phyloP scores from a whole-genome alignment of 345 rosid genomes.

The Erodium maritimum region DNA sequence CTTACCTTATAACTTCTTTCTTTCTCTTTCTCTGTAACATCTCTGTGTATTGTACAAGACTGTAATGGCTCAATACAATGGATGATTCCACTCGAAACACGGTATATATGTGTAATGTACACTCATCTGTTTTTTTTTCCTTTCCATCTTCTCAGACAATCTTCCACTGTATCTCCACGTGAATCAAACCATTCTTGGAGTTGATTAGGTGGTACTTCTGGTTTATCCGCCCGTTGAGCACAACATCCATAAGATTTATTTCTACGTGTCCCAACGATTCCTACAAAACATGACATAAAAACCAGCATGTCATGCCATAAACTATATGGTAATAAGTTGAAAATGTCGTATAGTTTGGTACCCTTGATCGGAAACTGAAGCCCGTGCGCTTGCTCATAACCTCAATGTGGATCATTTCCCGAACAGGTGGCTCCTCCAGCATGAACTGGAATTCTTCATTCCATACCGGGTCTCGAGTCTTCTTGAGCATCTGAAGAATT shows the following conservation, averaged over 20 bases:
- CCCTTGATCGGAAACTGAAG: constrained; percentile 25
- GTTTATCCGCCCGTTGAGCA: constrained; percentile 71
- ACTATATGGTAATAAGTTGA: neutral
- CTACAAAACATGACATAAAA: constrained; percentile 17
- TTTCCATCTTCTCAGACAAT: constrained; percentile 23
- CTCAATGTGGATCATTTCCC: constrained; percentile 34
- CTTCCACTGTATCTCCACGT: constrained; percentile 61
- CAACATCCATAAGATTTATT: constrained; percentile 65
- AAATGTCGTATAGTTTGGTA: neutral
- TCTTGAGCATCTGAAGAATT: constrained; percentile 24
- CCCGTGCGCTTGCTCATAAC: constrained; percentile 27
- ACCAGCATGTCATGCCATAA: neutral
- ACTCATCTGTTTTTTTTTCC: too few relatives aligned
- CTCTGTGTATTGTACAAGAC: neutral
- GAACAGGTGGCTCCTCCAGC: constrained; percentile 33
- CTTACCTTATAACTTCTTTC: neutral
- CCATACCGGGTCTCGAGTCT: constrained; percentile 38
- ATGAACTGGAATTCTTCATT: constrained; percentile 44
- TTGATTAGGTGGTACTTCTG: constrained; percentile 67
- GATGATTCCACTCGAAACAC: neutral
- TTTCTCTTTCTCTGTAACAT: neutral
- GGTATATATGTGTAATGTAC: too few relatives aligned
- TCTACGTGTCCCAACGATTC: constrained; percentile 67
- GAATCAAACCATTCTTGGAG: constrained; percentile 69
- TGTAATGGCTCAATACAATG: neutral